Conservation (phyloP, 345 rosid species). For the Populus euphratica region DNA sequence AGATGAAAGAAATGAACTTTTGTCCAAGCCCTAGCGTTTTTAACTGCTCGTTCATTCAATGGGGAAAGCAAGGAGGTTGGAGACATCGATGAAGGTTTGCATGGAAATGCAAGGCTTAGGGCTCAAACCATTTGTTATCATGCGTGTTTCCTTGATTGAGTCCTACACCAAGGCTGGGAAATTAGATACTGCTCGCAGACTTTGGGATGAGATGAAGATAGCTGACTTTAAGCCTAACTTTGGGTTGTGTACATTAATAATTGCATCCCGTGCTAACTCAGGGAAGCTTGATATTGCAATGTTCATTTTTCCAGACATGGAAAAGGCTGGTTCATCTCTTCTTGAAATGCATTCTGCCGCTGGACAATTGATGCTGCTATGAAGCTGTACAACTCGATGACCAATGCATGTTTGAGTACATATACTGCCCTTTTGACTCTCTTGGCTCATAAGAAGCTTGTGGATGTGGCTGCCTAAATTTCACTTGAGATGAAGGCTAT, state of each 20-base stretch:
- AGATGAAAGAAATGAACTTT: slow-evolving; percentile 72
- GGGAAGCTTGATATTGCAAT: slow-evolving; percentile 93
- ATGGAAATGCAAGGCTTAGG: slow-evolving; percentile 81
- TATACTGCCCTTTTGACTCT: slow-evolving; percentile 73
- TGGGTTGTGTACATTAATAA: slow-evolving; percentile 73
- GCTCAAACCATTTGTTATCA: slow-evolving; percentile 71
- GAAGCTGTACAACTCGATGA: slow-evolving; percentile 93
- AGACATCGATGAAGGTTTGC: slow-evolving; percentile 83
- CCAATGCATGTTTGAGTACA: slow-evolving; percentile 84
- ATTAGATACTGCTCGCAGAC: slow-evolving; percentile 72
- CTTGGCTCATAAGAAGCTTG: slow-evolving; percentile 83
- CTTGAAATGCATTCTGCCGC: slow-evolving; percentile 92
- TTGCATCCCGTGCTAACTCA: slow-evolving; percentile 92
- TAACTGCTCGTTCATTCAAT: slow-evolving; percentile 82
- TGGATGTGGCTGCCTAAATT: slow-evolving; percentile 90
- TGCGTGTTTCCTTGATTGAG: slow-evolving; percentile 82
- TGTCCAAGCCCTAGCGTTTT: slow-evolving; percentile 62
- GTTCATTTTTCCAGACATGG: slow-evolving; percentile 83
- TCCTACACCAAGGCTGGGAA: slow-evolving; percentile 91
- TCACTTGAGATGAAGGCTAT: slow-evolving; percentile 92
- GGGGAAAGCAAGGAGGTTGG: slow-evolving; percentile 98
- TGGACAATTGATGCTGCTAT: slow-evolving; percentile 88
- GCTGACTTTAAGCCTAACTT: slow-evolving; percentile 86
- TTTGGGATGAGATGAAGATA: slow-evolving; percentile 93
- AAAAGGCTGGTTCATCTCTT: slow-evolving; percentile 91